Base-by-base conservation (phyloP, 2,329 filamentous ascomycete species). In the Sporothrix inflata region DNA sequence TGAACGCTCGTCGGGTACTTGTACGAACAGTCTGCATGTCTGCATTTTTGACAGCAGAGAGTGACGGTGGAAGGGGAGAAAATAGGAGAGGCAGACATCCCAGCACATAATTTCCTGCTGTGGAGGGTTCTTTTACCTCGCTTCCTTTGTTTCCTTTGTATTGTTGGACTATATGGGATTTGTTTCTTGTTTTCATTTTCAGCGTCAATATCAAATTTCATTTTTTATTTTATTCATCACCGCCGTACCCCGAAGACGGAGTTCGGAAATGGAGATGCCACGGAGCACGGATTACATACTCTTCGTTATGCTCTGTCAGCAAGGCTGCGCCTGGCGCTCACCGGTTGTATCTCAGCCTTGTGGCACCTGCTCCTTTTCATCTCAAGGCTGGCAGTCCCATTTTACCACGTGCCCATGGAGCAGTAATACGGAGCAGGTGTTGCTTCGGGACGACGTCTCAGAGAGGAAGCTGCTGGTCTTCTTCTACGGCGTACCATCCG, bases 1-100 rank as follows among this genome's bases (percentile, higher is more conserved):
- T 11, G 12, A 1, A 27, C 16, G 38, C 27, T 21, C 16, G 38
- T 14, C n/a, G 12, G 38, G 38, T 45, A 21, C 16, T 60, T 65
- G 63, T 66, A 66, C 63, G 63, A 66, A 49, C 63, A 66, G 24
- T 45, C 42, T 45, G 42, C 42, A 45, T 34, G 30, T 6, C 30
- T 34, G 3, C 30, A 34, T 34, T 34, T 34, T 34, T 34, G 30
- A 34, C 6, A 34, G 30, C 30, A 34, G 6, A 34, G 30, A 34
- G 30, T 21, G n/a, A 38, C 8, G 63, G 63, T 34, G 42, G 42
- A 34, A 34, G 38, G 24, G 1, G 40, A 21, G 5, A 45, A 14
- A 24, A 45, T 3, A 9, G 21, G 30, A 21, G 38, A 65, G 38
- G 40, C 38, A 19, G 42, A 49, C 3, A 2, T 30, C 45, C 42